These are phyloP conservation scores for Takakia lepidozioides DNA, from an alignment of 225 moss, liverwort and hornwort species.

Conservation along the genomic window DNA sequence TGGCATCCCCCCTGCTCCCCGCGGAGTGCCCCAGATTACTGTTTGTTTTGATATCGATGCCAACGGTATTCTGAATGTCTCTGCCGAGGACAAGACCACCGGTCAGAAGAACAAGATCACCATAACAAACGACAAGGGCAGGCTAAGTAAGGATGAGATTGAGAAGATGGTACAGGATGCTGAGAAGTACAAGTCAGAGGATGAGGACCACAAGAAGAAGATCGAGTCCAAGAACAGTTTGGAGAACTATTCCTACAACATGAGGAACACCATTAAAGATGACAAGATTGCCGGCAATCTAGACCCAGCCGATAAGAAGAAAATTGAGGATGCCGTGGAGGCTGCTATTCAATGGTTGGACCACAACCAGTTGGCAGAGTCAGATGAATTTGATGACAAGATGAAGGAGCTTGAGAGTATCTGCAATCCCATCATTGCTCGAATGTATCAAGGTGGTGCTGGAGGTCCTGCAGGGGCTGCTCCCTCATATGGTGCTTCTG, in stretches of 20 bases:
- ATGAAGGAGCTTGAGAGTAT: conserved; percentile 28
- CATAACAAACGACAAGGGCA: conserved; percentile 8
- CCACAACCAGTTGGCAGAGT: conserved; percentile 54
- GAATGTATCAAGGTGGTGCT: conserved; percentile 59
- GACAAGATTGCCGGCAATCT: conserved; percentile 6
- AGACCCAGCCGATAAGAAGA: conserved; percentile 11
- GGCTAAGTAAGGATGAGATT: conserved; percentile 6
- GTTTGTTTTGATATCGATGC: conserved; percentile 25
- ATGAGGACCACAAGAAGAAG: conserved; percentile 7
- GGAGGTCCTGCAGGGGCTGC: conserved; percentile 33
- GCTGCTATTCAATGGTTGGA: conserved; percentile 60
- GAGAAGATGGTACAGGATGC: conserved; percentile 15
- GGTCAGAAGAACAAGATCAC: conserved; percentile 20
- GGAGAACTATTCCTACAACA: conserved; percentile 9
- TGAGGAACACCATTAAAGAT: conserved; percentile 11
- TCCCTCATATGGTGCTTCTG: conserved; percentile 26
- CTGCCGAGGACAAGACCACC: conserved; percentile 38
- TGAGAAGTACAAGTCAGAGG: conserved; percentile 8
- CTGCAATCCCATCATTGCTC: conserved; percentile 52
- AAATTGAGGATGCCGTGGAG: conserved; percentile 27
- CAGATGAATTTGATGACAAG: conserved; percentile 47
- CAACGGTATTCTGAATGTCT: conserved; percentile 34
- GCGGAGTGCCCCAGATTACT: conserved; percentile 5
- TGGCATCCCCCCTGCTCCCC: conserved; percentile 12
- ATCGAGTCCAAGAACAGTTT: conserved; percentile 1